phyloP scores from a whole-genome alignment of 176 grass and related monocot species.

The Raddia guianensis region DNA sequence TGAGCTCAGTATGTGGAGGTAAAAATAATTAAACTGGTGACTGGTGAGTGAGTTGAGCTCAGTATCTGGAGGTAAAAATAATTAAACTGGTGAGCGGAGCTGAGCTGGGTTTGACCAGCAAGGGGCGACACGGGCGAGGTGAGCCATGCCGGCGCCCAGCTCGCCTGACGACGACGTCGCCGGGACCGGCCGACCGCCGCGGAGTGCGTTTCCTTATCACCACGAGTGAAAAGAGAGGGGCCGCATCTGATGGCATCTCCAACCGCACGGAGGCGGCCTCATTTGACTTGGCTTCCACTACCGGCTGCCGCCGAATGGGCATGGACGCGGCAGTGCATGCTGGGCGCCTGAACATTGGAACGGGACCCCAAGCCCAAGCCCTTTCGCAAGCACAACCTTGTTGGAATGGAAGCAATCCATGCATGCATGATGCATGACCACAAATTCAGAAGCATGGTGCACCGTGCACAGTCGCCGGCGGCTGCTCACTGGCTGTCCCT shows the following conservation, averaged over 20 bases:
- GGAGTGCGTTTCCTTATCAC: conserved; percentile 17
- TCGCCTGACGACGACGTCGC: conserved; percentile 30
- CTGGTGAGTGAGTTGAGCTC: too few species aligned
- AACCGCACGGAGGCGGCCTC: conserved; percentile 13
- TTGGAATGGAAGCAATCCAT: too few species aligned
- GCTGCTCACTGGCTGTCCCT: background rate
- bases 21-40: background rate
- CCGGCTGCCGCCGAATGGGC: background rate
- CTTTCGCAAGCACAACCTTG: background rate
- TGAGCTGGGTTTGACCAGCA: conserved; percentile 16
- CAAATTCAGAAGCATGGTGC: too few species aligned
- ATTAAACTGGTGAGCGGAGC: background rate
- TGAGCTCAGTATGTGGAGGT: background rate
- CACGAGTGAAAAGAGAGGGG: background rate
- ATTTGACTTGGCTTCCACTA: conserved; percentile 51
- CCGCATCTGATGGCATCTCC: background rate
- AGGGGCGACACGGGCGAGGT: background rate
- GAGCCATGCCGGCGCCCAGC: background rate
- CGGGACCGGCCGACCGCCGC: conserved; percentile 23
- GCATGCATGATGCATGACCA: too few species aligned
- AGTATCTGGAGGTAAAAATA: background rate
- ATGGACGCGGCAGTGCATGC: background rate
- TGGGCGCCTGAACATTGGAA: background rate
- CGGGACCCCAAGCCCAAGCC: background rate
- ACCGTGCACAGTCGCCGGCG: too few species aligned